Evolutionary conservation across 257 asterid genomes (phyloP).

Genomic region (Solanum sejunctum): DNA sequence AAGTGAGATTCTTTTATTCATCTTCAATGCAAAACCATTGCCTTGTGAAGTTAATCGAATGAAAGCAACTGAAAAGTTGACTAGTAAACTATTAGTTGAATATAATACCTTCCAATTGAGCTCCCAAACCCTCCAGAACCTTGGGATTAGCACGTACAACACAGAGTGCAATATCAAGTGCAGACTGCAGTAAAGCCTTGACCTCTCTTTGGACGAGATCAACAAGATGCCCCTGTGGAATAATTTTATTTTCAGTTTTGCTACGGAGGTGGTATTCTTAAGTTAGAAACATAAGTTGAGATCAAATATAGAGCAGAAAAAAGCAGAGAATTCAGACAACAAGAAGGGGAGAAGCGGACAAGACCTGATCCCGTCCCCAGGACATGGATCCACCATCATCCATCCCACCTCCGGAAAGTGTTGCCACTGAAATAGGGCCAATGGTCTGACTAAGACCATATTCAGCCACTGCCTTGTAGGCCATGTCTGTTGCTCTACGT

Average conservation of each 20-base stretch:
- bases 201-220: slow-evolving; percentile 95
- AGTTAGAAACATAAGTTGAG: neutral
- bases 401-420: slow-evolving; percentile 91
- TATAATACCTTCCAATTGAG: slow-evolving; percentile 72
- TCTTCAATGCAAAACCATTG: neutral
- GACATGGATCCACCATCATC: slow-evolving; percentile 73
- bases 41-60: neutral
- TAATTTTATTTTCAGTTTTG: neutral
- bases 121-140: slow-evolving; percentile 87
- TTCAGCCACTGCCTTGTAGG: slow-evolving; percentile 98
- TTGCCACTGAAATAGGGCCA: slow-evolving; percentile 84
- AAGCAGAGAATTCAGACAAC: neutral
- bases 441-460: slow-evolving; percentile 76
- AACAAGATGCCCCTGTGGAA: slow-evolving; percentile 79
- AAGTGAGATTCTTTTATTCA: neutral
- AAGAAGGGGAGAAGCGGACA: slow-evolving; percentile 2
- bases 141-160: slow-evolving; percentile 90
- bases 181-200: slow-evolving; percentile 69
- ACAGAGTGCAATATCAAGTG: slow-evolving; percentile 80
- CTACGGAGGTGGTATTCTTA: neutral
- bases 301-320: neutral
- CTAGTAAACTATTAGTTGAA: neutral
- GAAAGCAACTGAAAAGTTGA: neutral
- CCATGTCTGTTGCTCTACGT: slow-evolving; percentile 96
- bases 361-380: slow-evolving; percentile 94